Conservation (phyloP, 345 rosid species). For the Eucalyptus pauciflora region DNA sequence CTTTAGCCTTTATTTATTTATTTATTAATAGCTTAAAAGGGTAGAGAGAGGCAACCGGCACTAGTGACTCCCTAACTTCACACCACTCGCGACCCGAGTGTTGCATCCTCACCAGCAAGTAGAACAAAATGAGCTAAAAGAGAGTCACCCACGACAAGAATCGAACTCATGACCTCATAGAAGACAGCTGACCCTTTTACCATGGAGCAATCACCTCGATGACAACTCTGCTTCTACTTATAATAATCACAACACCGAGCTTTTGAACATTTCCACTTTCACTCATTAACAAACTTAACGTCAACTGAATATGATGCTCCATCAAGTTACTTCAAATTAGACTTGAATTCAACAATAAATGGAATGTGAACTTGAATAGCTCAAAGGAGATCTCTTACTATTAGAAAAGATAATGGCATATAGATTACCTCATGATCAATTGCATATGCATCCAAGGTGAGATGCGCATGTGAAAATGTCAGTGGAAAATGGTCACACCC, state of each 20-base stretch:
- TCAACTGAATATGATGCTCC: neutral
- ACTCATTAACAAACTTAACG: neutral
- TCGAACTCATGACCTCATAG: neutral
- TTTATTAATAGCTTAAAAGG: neutral
- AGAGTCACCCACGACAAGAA: neutral
- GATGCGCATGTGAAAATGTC: neutral
- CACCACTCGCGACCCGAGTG: fast-evolving
- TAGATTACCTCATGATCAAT: neutral
- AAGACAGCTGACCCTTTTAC: neutral
- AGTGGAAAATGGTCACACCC: neutral
- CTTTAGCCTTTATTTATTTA: neutral
- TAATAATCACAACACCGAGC: fast-evolving
- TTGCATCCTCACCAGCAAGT: neutral
- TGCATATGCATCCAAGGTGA: neutral
- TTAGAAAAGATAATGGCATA: neutral
- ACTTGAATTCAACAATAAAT: neutral
- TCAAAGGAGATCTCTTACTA: neutral
- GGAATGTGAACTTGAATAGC: neutral
- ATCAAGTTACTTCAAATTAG: neutral
- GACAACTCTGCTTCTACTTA: neutral
- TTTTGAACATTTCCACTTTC: neutral
- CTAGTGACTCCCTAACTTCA: neutral
- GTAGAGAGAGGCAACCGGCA: neutral
- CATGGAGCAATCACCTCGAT: neutral
- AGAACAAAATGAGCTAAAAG: neutral